Percentiles rank a stretch among this genome's conserved stretches.
These are phyloP conservation scores for Panicum hallii DNA, from an alignment of 202 grass and related monocot species.

Conservation along the genomic window DNA sequence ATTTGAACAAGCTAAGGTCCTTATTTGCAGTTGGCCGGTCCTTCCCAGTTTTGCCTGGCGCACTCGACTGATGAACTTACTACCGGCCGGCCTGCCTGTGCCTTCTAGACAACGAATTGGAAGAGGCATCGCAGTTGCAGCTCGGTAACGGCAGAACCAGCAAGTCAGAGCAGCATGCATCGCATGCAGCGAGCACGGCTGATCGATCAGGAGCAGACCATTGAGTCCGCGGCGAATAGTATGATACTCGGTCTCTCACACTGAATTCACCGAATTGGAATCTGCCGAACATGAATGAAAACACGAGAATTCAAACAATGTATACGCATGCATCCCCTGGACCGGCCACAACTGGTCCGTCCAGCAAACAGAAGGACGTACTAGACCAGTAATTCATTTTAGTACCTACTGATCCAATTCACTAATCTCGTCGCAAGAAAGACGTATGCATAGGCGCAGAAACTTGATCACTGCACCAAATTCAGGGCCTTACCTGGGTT, in stretches of 20 bases:
- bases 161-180: too few species aligned
- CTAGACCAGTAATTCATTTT: not conserved
- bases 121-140: too few species aligned
- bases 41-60: not conserved
- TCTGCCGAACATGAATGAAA: not conserved
- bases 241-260: too few species aligned
- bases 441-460: not conserved
- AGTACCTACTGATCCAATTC: not conserved
- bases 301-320: not conserved
- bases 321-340: not conserved
- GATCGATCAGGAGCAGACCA: not conserved
- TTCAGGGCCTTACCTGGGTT: not conserved
- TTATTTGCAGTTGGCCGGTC: too few species aligned
- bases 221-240: not conserved
- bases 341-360: not conserved
- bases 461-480: not conserved
- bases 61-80: too few species aligned
- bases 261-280: not conserved
- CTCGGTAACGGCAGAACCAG: too few species aligned
- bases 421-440: not conserved
- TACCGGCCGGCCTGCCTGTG: too few species aligned
- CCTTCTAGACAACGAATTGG: too few species aligned
- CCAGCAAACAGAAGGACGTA: not conserved
- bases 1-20: too few species aligned
- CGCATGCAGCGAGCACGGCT: too few species aligned